These are phyloP conservation scores for Xerocomus minutiporus DNA, from an alignment of 1,284 basidiomycete species.

Conservation along the genomic window DNA sequence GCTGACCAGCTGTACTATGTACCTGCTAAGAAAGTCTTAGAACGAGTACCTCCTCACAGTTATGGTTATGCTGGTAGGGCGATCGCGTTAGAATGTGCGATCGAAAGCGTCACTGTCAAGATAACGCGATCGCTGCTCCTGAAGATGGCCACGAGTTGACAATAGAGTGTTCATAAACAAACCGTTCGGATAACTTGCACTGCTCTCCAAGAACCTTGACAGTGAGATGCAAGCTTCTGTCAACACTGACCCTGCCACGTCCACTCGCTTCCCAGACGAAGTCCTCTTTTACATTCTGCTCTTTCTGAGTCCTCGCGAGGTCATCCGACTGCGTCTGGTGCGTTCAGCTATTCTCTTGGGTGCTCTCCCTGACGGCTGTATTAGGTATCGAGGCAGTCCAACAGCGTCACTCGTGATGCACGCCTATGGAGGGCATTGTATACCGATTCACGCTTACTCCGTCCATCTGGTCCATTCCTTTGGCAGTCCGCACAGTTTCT, in stretches of 20 bases:
- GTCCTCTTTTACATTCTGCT: constrained; percentile 18
- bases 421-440: constrained; percentile 20
- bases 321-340: constrained; percentile 21
- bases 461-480: constrained; percentile 22
- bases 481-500: constrained; percentile 24
- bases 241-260: not conserved
- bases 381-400: constrained; percentile 23
- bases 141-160: too few relatives aligned
- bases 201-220: not conserved
- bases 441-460: constrained; percentile 15
- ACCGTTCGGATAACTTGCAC: not conserved
- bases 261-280: constrained; percentile 17
- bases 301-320: constrained; percentile 14
- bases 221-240: constrained; percentile 9
- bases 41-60: not conserved
- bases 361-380: not conserved
- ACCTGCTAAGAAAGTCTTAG: too few relatives aligned
- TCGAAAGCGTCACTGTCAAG: too few relatives aligned
- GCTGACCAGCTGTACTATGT: not conserved
- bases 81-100: not conserved
- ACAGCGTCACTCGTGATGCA: constrained; percentile 13
- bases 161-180: not conserved
- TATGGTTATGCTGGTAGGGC: too few relatives aligned
- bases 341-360: not conserved
- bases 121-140: not conserved